Evolutionary conservation across 2,329 filamentous ascomycete genomes (phyloP), one percentile per base, ranked within the genome.

Genomic region (Cadophora sp.): DNA sequence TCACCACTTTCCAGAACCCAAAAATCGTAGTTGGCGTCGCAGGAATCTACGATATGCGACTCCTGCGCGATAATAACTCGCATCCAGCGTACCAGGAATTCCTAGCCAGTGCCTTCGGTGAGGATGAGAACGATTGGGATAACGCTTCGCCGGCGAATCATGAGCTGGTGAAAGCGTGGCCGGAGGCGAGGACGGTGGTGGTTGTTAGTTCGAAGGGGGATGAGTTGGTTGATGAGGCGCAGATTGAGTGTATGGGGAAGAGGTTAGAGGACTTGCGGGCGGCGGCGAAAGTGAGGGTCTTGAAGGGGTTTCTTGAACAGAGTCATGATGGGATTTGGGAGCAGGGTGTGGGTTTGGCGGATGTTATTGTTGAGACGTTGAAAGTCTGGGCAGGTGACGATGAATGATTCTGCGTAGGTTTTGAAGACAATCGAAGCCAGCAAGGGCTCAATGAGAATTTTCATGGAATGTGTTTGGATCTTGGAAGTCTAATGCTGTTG

Each of bases 21-120:
- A 75, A 80, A 1, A 86, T 84, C 2, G 78, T 92, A 19, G 76
- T 92, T 3, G 85, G 88, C 40, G 79, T 91, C 24, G 86, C 86
- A 65, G 91, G 91, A 0, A 87, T 93, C 26, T 92, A 92, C 77
- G 86, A 91, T 74, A 78, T 93, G 26, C 64, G 46, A 19, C 31
- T 73, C 5, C 67, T 74, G 1, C 62, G 69, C 22, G 71, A 74
- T 1, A 70, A 43, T 6, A 60, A 74, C 43, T 24, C 62, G 4
- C 64, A 71, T 48, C 66, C 72, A 19, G 68, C 62, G n/a, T 75
- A 74, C 43, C 66, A 70, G 7, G 67, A 69, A 1, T 74, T 74
- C 27, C 55, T 72, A 12, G 64, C 48, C 11, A 81, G 82, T 8
- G 83, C 83, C 0, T 78, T 92, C 24, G 77, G 85, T 1, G 67